Percentiles rank a stretch among this genome's conserved stretches.
Conservation (phyloP, 805 yeast genomes). For the Barnettozyma siamensis region DNA sequence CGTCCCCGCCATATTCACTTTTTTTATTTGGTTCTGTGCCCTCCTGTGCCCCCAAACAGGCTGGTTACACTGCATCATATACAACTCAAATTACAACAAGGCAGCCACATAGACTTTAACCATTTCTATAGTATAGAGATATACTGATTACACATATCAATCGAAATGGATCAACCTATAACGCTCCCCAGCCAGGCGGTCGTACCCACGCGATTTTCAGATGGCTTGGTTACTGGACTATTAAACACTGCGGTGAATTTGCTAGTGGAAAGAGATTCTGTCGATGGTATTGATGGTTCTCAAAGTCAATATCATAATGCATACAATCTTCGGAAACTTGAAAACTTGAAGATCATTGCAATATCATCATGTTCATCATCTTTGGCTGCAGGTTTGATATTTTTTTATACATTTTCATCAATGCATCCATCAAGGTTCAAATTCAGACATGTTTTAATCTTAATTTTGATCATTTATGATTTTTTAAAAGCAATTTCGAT, state of each 20-base stretch:
- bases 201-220: too few species aligned
- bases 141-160: too few species aligned
- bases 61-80: too few species aligned
- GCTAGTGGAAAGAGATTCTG: neutral
- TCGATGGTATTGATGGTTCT: too few species aligned
- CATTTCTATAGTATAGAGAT: too few species aligned
- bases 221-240: neutral
- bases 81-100: too few species aligned
- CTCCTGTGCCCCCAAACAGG: too few species aligned
- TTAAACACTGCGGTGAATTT: neutral
- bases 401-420: conserved; percentile 54
- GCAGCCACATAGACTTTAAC: too few species aligned
- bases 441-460: conserved; percentile 67
- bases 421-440: conserved; percentile 59
- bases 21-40: too few species aligned
- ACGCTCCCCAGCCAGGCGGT: too few species aligned
- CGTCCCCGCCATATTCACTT: too few species aligned
- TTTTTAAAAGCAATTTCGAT: conserved; percentile 66
- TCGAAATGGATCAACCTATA: too few species aligned
- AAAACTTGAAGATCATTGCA: conserved; percentile 29
- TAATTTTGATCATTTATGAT: conserved; percentile 65
- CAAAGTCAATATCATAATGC: neutral
- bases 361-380: conserved; percentile 46
- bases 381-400: conserved; percentile 47
- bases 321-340: neutral